These are phyloP conservation scores for Rutstroemia sydowiana DNA, from an alignment of 2,329 filamentous ascomycete species.

Conservation along the genomic window DNA sequence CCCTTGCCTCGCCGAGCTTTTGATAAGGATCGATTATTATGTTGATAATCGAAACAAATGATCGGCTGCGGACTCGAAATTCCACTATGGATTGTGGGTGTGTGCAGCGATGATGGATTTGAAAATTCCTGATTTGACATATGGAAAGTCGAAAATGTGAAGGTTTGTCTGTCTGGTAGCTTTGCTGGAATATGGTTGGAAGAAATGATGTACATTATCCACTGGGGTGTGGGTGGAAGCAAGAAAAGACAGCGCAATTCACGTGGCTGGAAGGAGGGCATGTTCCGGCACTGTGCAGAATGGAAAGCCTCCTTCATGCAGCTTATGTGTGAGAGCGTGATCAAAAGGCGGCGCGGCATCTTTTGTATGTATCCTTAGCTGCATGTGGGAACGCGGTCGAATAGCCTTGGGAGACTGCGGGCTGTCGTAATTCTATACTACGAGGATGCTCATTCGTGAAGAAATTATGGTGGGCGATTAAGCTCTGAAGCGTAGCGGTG, in stretches of 20 bases:
- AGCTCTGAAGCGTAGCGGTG: background rate
- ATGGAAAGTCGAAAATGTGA: background rate
- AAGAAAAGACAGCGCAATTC: background rate
- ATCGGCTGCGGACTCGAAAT: background rate
- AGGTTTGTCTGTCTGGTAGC: background rate
- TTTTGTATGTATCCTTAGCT: background rate
- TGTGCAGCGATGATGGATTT: background rate
- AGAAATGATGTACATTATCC: background rate
- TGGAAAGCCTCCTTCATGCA: background rate
- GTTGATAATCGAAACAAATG: background rate
- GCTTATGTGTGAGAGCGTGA: slow-evolving; percentile 7
- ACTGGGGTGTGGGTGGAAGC: background rate
- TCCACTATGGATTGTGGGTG: background rate
- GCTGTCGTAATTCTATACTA: background rate
- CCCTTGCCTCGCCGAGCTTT: background rate
- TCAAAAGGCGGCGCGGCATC: slow-evolving; percentile 3
- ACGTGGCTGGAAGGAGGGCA: slow-evolving; percentile 3
- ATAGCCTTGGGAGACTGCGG: background rate
- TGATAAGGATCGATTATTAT: slow-evolving; percentile 1
- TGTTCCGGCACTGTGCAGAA: slow-evolving; percentile 7
- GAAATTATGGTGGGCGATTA: background rate
- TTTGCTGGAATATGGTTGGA: background rate
- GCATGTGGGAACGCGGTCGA: slow-evolving; percentile 1
- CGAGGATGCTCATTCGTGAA: background rate
- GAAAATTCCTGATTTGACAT: background rate